Conservation (phyloP, 176 grass and related monocot species). For the Guadua angustifolia region DNA sequence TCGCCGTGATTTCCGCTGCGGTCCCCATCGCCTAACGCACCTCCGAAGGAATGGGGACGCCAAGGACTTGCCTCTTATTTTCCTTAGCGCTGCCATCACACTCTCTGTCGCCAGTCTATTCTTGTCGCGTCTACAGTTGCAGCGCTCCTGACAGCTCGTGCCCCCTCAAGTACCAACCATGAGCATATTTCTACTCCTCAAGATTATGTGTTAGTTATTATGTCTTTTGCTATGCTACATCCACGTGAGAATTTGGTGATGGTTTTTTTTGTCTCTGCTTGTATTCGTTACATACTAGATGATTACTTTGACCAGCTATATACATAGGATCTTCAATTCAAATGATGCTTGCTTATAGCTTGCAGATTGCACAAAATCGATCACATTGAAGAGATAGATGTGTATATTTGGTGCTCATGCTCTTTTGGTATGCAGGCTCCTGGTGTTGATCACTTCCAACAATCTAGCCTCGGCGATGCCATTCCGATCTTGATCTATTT, state of each 20-base stretch:
- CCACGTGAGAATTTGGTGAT: slow-evolving; percentile 9
- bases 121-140: slow-evolving; percentile 54
- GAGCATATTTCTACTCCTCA: slow-evolving; percentile 5
- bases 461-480: too few species aligned
- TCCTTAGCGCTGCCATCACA: slow-evolving; percentile 64
- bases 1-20: too few species aligned
- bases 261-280: slow-evolving; percentile 4
- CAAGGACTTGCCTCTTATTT: slow-evolving; percentile 51
- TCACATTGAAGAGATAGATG: too few species aligned
- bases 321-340: too few species aligned
- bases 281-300: slow-evolving; percentile 7
- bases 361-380: too few species aligned
- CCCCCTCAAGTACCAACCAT: slow-evolving; percentile 37
- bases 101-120: slow-evolving; percentile 70
- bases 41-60: slow-evolving; percentile 28
- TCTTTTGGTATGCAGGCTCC: too few species aligned
- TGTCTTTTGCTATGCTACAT: not conserved
- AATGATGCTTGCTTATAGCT: too few species aligned
- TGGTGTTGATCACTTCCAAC: too few species aligned
- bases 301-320: not conserved
- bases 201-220: not conserved
- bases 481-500: too few species aligned
- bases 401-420: too few species aligned
- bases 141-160: slow-evolving; percentile 34
- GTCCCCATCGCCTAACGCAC: too few species aligned